Conservation (phyloP, 148 eudicot genomes). For the Rhododendron kiyosumense region DNA sequence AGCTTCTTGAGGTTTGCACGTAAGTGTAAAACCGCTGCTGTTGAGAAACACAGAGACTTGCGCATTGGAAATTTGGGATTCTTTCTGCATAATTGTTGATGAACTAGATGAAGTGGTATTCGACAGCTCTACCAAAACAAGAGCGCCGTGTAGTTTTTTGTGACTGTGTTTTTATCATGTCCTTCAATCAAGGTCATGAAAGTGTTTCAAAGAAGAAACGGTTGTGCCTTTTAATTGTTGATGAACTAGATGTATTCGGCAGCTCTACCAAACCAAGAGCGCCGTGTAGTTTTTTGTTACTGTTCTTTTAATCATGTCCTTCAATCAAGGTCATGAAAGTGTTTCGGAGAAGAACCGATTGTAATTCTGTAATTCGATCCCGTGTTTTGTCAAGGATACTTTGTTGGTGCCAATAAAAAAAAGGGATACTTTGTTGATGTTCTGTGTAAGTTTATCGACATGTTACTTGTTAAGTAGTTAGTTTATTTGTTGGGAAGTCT, state of each 20-base stretch:
- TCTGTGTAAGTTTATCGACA: neutral
- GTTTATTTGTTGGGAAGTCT: neutral
- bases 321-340: neutral
- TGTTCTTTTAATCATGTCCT: neutral
- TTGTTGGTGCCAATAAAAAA: neutral
- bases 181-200: neutral
- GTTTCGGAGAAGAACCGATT: neutral
- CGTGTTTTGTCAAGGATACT: neutral
- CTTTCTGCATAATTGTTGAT: neutral
- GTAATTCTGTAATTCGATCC: neutral
- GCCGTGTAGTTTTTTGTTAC: neutral
- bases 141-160: neutral
- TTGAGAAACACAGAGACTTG: neutral
- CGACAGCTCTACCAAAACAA: neutral
- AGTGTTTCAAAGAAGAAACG: neutral
- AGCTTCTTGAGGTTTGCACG: slow-evolving; percentile 3
- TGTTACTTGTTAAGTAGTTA: neutral
- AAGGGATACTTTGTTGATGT: neutral
- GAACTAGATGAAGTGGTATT: neutral
- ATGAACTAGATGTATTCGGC: neutral
- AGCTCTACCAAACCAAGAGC: neutral
- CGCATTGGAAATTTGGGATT: neutral
- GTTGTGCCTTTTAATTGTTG: neutral
- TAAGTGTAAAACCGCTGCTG: neutral
- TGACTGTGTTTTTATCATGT: neutral